These are phyloP conservation scores for Fonsecaea erecta DNA, from an alignment of 2,329 filamentous ascomycete species.

Conservation along the genomic window DNA sequence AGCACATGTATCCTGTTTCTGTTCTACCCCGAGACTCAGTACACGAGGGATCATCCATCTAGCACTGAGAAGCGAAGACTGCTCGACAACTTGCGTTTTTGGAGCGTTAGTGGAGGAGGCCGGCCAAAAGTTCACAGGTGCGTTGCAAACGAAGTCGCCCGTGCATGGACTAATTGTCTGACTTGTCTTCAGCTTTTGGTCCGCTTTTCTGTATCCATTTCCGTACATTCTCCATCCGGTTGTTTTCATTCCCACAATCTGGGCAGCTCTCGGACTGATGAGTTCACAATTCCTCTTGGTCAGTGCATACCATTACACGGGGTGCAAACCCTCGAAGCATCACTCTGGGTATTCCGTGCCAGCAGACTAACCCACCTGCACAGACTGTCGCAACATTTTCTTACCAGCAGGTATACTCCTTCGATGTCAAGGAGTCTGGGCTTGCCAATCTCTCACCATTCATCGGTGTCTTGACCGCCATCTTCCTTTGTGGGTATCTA, in stretches of 20 bases:
- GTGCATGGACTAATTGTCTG: neutral
- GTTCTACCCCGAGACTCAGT: constrained; percentile 17
- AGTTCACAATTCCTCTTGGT: constrained; percentile 9
- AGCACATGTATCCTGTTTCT: constrained; percentile 2
- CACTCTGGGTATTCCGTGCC: no score
- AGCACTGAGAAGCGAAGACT: neutral
- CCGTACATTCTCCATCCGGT: constrained; percentile 14
- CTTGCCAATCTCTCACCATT: neutral
- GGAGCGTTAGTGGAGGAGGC: constrained; percentile 17
- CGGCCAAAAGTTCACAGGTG: constrained; percentile 18
- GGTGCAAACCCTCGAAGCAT: no score
- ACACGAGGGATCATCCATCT: neutral
- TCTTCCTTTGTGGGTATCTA: constrained; percentile 5
- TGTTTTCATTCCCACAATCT: neutral
- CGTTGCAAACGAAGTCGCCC: neutral
- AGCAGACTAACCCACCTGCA: neutral
- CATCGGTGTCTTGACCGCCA: neutral
- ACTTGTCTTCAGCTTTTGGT: neutral
- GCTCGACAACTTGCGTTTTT: constrained; percentile 10
- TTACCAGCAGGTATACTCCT: neutral
- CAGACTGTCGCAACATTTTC: constrained; percentile 8
- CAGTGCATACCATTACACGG: neutral
- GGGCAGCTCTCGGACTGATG: constrained; percentile 1
- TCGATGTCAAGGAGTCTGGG: neutral
- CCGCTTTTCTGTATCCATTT: constrained; percentile 14